Base-by-base conservation (phyloP, 805 yeast genomes). In the Candida dendrica region DNA sequence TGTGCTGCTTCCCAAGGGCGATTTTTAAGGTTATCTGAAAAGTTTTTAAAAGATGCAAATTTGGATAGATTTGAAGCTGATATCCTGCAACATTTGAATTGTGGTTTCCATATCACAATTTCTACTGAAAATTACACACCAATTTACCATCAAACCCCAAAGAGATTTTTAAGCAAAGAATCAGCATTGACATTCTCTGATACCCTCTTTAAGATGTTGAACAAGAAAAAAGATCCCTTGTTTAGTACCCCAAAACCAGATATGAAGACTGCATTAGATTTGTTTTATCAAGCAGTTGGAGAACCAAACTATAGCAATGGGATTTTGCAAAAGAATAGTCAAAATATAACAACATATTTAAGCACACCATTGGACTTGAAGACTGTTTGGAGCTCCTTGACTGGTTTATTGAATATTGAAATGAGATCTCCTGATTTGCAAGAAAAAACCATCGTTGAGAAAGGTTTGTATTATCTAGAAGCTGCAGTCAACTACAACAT, bases 41-140 rank as follows among this genome's bases (percentile, higher is more conserved):
- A 68, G 8, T 68, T 74, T 16, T 61, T 84, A 29, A 64, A 77
- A 14, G 50, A 63, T 1, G 59, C 74, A 22, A 63, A 68, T 17
- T 58, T 66, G 44, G 46, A 51, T 2, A 71, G 70, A 4, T 71
- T 84, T 2, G 90, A 84, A 37, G 68, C 69, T 8, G 93, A 88
- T 36, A 58, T 91, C 37, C 71, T 87, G 8, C 98, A 91, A 53
- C 71, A 87, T 29, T 61, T 93, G 18, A 71, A 79, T 47, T 93
- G 98, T 57, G 72, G 84, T 9, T 88, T 82, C 52, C 95, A 88
- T 36, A 70, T 86, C 39, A 62, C 67, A 2, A 65, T 89, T 3
- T 65, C 80, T 1, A 67, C 77, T 10, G 87, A 81, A 13, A 68
- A 69, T 15, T 79, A 77, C 46, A 68, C 68, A 2, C 87, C 93